Evolutionary conservation across 345 rosid species (phyloP), one percentile per base, ranked within the genome.

Genomic region (Gossypium stocksii): DNA sequence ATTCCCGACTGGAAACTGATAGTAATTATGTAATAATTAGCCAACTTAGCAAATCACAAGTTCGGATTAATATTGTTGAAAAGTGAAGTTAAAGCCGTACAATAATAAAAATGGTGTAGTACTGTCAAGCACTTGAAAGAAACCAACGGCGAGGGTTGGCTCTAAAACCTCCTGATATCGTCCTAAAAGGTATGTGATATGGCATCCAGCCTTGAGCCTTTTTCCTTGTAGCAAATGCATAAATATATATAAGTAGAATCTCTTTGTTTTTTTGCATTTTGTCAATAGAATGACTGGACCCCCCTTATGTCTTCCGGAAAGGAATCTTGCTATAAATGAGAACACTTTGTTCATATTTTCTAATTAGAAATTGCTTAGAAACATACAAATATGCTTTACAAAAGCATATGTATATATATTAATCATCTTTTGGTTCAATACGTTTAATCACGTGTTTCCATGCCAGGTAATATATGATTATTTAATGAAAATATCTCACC

Each of bases 71-170:
- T 19, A 22, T 12, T 4, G 19, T 66, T 56, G 23, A 20, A 57
- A 57, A 27, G 9, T 22, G 23, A 57, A 57, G 41, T 11, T 19
- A 57, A 57, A 57, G 62, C 58, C 44, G 72, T 49, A 48, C 72
- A 68, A 25, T 46, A 68, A 68, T 9, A 2, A 49, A 34, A 68
- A 25, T 17, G 0, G 23, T 12, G 0, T 2, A 53, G 44, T 22
- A 46, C 38, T 62, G 44, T 64, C 49, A 16, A 57, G 3, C 51
- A 54, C 61, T 44, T 56, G 57, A 17, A 71, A 62, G 63, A 71
- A 71, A 77, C 38, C 76, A 46, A 64, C 52, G 77, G 81, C 52
- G n/a, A 69, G 66, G 75, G 71, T 45, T 43, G 10, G n/a, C 17
- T 65, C 59, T 53, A 29, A 66, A 74, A 43, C 20, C 56, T 38